Base-by-base conservation (phyloP, 75 land plant species). In the Pinus albicaulis region DNA sequence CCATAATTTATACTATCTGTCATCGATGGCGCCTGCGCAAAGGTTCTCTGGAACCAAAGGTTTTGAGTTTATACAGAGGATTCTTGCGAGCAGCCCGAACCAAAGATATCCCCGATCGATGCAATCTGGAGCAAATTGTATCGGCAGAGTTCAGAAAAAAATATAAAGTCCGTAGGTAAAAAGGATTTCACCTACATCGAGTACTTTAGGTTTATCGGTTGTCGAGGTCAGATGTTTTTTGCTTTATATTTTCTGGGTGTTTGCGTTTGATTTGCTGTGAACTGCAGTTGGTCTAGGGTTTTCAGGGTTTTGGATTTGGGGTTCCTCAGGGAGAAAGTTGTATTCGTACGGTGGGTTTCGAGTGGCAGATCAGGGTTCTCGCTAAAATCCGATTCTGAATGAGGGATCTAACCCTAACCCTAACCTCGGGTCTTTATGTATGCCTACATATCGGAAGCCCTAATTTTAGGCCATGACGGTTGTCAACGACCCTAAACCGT, bases 41-140 rank as follows among this genome's bases (percentile, higher is more conserved):
- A 84, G 83, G 81, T 81, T 95, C 44, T 95, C 95, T 6, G 98
- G 95, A 44, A 65, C 92, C 98, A 92, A 82, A 95, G 80, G 95
- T 91, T 19, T 84, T 95, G 53, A 79, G 84, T 52, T 85, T 92
- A 13, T 93, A 93, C 82, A 76, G 98, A 70, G 82, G 77, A 12
- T 88, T 91, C 62, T 69, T 95, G 2, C 90, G 98, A 20, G 92
- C 87, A 63, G 93, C 98, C 19, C 89, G 93, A 3, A 63, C 73
- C 55, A 92, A 95, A 76, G 79, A 86, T 0, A 75, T 85, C 7
- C 91, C 88, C n/a, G 90, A 86, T 12, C 92, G 98, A 20, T 55
- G n/a, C 3, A 59, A 75, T 56, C 85, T 95, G 11, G 90, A 91
- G 70, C 66, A 82, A 31, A 52, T 91, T 23, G 93, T 95, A 4